Evolutionary conservation across 768 basidiomycete genomes (phyloP), one percentile per base, ranked within the genome.

Genomic region (Suillus fuscotomentosus): DNA sequence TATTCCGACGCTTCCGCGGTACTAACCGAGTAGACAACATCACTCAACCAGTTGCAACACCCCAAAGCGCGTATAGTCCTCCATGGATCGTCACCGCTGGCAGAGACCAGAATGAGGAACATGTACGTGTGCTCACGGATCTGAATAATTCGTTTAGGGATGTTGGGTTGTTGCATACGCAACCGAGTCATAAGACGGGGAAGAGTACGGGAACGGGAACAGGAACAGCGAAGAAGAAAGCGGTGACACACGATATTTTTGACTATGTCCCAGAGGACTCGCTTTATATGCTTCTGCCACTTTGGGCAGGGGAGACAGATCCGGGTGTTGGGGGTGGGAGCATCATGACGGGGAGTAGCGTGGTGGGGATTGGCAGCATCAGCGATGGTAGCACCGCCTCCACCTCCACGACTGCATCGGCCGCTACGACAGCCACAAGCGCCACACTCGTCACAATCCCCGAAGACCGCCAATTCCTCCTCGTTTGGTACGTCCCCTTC

Each of bases 271-370:
- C 89, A 0, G 75, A 83, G 6, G 90, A 93, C 15, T 85, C 86
- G 27, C 78, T 93, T 60, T 92, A 89, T 73, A 94, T 94, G 92
- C 82, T 93, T 31, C 80, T 94, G 20, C 92, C 92, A 17, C 80
- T 94, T n/a, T 94, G 92, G 91, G 86, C 89, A 10, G 84, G 88
- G 20, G 88, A 90, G 68, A 90, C 86, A 1, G 90, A 91, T 72
- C 71, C 83, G 76, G 15, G 27, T 17, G 50, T 50, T 14, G 50
- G 24, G 8, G 24, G 48, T 24, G 48, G 48, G 13, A 51, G 24
- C 24, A 51, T 51, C 50, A 27, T 27, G 7, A 24, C 50, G 50
- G 48, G 22, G 13, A 27, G 50, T 15, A 50, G 50, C 31, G 31
- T 31, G 31, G 31, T 31, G 31, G 31, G 31, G 31, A 0, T 31